These are phyloP conservation scores for Trichoderma gracile DNA, from an alignment of 2,329 filamentous ascomycete genomes.

Conservation along the genomic window DNA sequence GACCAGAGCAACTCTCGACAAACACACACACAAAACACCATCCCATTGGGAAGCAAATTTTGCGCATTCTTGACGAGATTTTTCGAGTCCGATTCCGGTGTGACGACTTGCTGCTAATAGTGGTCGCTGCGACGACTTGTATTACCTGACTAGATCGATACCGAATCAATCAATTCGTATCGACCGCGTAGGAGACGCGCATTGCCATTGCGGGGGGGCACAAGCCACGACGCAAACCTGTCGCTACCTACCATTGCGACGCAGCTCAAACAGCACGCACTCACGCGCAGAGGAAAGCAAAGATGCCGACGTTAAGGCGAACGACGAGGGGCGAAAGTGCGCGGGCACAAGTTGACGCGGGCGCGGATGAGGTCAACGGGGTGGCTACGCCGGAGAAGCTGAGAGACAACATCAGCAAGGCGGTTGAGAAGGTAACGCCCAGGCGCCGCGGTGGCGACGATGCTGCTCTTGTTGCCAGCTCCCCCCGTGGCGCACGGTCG, in stretches of 20 bases:
- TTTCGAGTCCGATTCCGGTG: too few species aligned
- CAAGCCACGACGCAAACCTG: too few species aligned
- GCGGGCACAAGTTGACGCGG: neutral
- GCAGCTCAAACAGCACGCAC: neutral
- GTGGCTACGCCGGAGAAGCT: neutral
- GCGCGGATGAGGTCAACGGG: neutral
- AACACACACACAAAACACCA: neutral
- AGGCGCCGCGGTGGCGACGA: conserved; percentile 9
- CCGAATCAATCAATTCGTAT: neutral
- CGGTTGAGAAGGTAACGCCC: conserved; percentile 2
- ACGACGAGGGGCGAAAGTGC: conserved; percentile 14
- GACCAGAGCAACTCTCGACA: conserved; percentile 4
- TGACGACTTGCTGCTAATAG: too few species aligned
- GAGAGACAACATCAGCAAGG: neutral
- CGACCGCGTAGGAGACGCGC: conserved; percentile 2
- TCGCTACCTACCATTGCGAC: neutral
- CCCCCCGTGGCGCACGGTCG: neutral
- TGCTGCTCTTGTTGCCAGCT: neutral
- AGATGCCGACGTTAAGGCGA: conserved; percentile 25
- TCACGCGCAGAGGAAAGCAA: neutral
- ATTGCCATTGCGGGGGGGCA: neutral
- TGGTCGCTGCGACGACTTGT: too few species aligned
- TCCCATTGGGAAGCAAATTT: neutral
- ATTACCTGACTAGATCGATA: neutral
- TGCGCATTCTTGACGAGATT: too few species aligned